A percentile compares a stretch with the other conserved stretches of the same genome.
These are phyloP conservation scores for Ceratobasidium sp. DNA, from an alignment of 1,284 basidiomycete genomes.

Conservation along the genomic window DNA sequence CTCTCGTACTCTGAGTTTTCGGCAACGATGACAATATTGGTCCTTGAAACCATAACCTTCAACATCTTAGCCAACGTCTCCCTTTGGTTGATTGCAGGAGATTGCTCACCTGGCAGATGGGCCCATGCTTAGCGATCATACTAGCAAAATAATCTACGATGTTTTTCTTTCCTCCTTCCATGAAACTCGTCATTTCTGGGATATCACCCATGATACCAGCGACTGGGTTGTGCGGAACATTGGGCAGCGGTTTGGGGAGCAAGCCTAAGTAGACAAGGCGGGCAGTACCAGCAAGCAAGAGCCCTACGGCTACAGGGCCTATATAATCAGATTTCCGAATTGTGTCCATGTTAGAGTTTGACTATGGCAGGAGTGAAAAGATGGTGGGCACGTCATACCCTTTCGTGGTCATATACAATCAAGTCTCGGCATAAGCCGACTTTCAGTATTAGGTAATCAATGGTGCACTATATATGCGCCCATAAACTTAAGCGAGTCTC, in stretches of 20 bases:
- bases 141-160: not conserved
- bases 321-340: not conserved
- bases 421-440: too few relatives aligned
- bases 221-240: constrained; percentile 24
- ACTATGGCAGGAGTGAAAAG: not conserved
- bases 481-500: too few relatives aligned
- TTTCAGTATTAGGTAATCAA: too few relatives aligned
- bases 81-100: too few relatives aligned
- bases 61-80: too few relatives aligned
- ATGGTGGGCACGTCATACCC: not conserved
- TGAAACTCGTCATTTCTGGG: not conserved
- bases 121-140: not conserved
- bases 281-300: not conserved
- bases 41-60: not conserved
- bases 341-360: not conserved
- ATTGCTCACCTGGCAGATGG: constrained; percentile 9
- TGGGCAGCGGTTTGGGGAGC: constrained; percentile 16
- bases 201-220: constrained; percentile 3
- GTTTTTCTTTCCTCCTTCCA: not conserved
- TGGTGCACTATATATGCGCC: too few relatives aligned
- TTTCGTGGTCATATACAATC: not conserved
- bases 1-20: constrained; percentile 15
- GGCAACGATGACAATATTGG: not conserved
- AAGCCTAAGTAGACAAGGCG: not conserved
- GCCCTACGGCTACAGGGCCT: not conserved